Evolutionary conservation across 441 rosid species (phyloP), one percentile per base, ranked within the genome.

Genomic region (Melastoma candidum): DNA sequence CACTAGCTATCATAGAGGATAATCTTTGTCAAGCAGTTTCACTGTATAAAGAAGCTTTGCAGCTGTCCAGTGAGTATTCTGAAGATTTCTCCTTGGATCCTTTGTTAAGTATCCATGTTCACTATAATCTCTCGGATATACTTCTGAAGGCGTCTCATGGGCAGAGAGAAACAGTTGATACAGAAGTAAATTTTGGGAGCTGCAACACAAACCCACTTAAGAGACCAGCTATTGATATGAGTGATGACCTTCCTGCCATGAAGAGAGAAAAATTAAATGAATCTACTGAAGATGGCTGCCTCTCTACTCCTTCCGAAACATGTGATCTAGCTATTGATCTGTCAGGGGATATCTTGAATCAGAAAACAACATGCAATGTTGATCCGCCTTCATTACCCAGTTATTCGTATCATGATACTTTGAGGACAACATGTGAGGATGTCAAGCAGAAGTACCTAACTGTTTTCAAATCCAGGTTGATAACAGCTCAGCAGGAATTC

Each of bases 31-130:
- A 82, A 72, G 97, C 96, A 32, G 82, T 71, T 58, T 68, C 74
- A 13, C 61, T 93, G 54, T 93, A 93, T 71, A 77, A 74, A 66
- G 98, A 93, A 79, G 89, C 96, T 59, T 67, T 93, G 66, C 71
- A 66, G 61, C 63, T 84, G 62, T 73, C 85, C 51, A 71, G 69
- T 58, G 92, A 89, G 59, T 81, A 93, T 52, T 71, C 78, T 4
- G 85, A 86, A 65, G 95, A 93, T 75, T 89, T 93, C 63, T 88
- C 90, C 66, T 72, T 89, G 70, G 98, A 93, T 64, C 93, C 95
- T 51, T 70, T 93, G 60, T 71, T 93, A 78, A 82, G 78, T 70
- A 89, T 93, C 76, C 98, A 89, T 71, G 82, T 93, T 61, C 86
- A 77, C 74, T 97, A 93, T 66, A 93, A 93, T 70, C 86, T 86